Conservation (phyloP, 2,329 filamentous ascomycete species). For the Thermochaetoides dissita region DNA sequence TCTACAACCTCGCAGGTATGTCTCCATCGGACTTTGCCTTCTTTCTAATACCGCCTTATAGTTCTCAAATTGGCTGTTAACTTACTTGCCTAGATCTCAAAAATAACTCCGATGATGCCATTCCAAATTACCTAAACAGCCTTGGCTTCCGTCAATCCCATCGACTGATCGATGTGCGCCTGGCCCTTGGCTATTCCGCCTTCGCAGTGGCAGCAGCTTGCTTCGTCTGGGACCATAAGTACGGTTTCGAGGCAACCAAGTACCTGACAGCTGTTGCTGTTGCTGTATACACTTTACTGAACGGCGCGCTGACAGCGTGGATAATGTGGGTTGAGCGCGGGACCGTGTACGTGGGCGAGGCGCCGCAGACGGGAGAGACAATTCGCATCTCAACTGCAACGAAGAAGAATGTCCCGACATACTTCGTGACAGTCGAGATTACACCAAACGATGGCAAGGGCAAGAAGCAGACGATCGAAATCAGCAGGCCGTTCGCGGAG, state of each 20-base stretch:
- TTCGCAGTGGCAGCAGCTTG: slow-evolving; percentile 68
- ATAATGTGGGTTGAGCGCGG: slow-evolving; percentile 71
- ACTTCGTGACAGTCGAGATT: slow-evolving; percentile 56
- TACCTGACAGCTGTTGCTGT: slow-evolving; percentile 69
- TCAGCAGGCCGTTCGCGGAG: slow-evolving; percentile 52
- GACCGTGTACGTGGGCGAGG: slow-evolving; percentile 61
- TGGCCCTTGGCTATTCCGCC: slow-evolving; percentile 69
- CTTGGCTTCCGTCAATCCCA: slow-evolving; percentile 77
- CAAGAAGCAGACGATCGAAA: slow-evolving; percentile 31
- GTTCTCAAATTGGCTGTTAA: too few species aligned
- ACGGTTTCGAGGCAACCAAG: slow-evolving; percentile 80
- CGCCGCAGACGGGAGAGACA: slow-evolving; percentile 52
- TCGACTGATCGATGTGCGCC: slow-evolving; percentile 64
- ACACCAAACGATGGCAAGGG: slow-evolving; percentile 20
- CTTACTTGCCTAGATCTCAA: slow-evolving; percentile 58
- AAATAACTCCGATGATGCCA: slow-evolving; percentile 88
- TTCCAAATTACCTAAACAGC: slow-evolving; percentile 82
- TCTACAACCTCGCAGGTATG: slow-evolving; percentile 53
- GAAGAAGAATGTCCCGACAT: slow-evolving; percentile 67
- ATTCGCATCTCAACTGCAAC: slow-evolving; percentile 54
- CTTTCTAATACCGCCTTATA: too few species aligned
- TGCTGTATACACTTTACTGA: slow-evolving; percentile 62
- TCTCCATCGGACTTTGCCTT: background rate
- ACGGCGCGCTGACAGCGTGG: slow-evolving; percentile 69
- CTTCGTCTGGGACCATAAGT: slow-evolving; percentile 83